Conservation (phyloP, 225 moss, liverwort and hornwort species). For the Physcomitrium patens region DNA sequence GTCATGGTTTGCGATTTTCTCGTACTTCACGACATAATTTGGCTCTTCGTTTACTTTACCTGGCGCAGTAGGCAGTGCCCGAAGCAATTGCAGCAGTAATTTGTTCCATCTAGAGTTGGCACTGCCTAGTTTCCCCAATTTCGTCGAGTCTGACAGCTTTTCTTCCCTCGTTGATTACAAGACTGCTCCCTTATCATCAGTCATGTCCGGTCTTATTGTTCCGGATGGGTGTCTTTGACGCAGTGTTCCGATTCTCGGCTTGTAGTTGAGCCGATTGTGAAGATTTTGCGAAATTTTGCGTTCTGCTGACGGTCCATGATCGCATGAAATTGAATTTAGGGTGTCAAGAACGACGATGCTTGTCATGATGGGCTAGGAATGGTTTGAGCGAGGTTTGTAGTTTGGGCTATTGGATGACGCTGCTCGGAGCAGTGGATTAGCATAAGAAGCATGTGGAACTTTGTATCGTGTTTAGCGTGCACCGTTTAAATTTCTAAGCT, state of each 20-base stretch:
- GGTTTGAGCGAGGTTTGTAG: not conserved
- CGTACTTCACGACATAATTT: not conserved
- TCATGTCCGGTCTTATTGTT: not conserved
- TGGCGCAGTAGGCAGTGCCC: not conserved
- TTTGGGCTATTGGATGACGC: not conserved
- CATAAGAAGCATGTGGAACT: too few species aligned
- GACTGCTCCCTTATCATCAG: not conserved
- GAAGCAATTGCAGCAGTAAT: not conserved
- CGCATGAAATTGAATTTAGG: not conserved
- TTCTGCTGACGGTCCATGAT: not conserved
- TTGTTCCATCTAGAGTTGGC: not conserved
- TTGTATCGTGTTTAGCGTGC: too few species aligned
- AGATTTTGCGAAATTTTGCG: not conserved
- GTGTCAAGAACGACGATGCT: not conserved
- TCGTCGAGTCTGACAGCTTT: not conserved
- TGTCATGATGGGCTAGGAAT: not conserved
- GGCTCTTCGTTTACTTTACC: too few species aligned
- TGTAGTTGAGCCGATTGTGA: not conserved
- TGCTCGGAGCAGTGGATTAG: not conserved
- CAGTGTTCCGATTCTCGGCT: not conserved
- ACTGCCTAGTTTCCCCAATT: not conserved
- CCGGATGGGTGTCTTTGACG: not conserved
- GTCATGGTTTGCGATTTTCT: not conserved
- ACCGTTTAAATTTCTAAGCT: too few species aligned
- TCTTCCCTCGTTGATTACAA: not conserved